Conservation (phyloP, 1,284 basidiomycete genomes). For the Microbotryum silenes-acaulis region DNA sequence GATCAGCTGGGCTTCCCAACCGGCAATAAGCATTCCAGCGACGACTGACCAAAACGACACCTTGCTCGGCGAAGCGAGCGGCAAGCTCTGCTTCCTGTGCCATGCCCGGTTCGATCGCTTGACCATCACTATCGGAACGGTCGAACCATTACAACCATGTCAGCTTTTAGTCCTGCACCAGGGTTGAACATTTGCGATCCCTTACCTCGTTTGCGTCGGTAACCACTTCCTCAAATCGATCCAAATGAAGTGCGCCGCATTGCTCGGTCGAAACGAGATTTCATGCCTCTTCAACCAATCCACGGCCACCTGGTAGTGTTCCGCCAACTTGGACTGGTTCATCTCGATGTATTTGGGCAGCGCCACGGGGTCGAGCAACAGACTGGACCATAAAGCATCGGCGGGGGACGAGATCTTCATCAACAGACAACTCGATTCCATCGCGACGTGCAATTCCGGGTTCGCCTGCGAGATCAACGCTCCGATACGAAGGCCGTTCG, state of each 20-base stretch:
- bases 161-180: conserved; percentile 12
- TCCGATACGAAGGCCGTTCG: conserved; percentile 44
- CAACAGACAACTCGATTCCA: conserved; percentile 24
- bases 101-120: not conserved
- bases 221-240: conserved; percentile 23
- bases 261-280: conserved; percentile 20
- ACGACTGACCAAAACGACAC: conserved; percentile 11
- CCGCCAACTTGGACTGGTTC: conserved; percentile 13
- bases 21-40: not conserved
- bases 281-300: conserved; percentile 16
- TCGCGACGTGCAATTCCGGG: conserved; percentile 37
- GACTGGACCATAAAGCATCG: conserved; percentile 25
- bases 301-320: conserved; percentile 17
- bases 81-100: conserved; percentile 18
- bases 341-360: conserved; percentile 18
- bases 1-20: not conserved
- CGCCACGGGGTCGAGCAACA: conserved; percentile 12
- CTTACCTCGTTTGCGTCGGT: conserved; percentile 7
- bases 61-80: conserved; percentile 1
- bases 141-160: conserved; percentile 17
- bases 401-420: conserved; percentile 33
- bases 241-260: conserved; percentile 31
- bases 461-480: conserved; percentile 44
- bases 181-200: conserved; percentile 11
- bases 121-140: not conserved